Evolutionary conservation across 2,329 filamentous ascomycete species (phyloP), one percentile per base, ranked within the genome.

Genomic region (Alternaria solani): DNA sequence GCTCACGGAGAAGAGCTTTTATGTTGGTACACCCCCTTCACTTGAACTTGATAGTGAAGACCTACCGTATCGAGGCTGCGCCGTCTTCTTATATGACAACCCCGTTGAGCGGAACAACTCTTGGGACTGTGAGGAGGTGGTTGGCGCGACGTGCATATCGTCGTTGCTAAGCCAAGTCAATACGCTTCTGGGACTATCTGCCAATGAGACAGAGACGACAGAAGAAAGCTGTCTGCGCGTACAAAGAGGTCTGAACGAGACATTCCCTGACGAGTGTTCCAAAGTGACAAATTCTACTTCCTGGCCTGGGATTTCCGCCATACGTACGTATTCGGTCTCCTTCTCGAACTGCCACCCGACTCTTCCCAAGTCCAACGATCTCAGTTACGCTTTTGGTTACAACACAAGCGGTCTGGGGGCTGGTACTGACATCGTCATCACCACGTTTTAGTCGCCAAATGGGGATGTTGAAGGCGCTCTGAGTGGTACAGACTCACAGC

Each of bases 311-410:
- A 48, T 48, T 14, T 48, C 44, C 20, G 28, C 28, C 3, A 48
- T 48, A 48, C 44, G 44, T 34, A 20, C 28, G 44, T 48, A 5
- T 26, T 16, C 9, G 28, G 12, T 28, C n/a, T 34, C 34, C 18
- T 32, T 23, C 44, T 48, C 44, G 12, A 48, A 48, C 44, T 48
- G 44, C 14, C 44, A 48, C 20, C 44, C 44, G 18, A 48, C 44
- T 6, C 44, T 48, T 14, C 44, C 28, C 44, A 48, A 48, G 18
- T 34, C 44, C 4, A 48, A 48, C 12, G 12, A 48, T 16, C 28
- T 48, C 44, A 48, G 28, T 34, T n/a, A 20, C 7, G 44, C 44
- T 32, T 48, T 48, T n/a, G 25, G 44, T 14, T 32, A 48, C 9
- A 23, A 48, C 4, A 1, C 28, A 14, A 48, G n/a, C 7, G 44